phyloP scores from a whole-genome alignment of 257 asterid genomes.

The Apocynum venetum region DNA sequence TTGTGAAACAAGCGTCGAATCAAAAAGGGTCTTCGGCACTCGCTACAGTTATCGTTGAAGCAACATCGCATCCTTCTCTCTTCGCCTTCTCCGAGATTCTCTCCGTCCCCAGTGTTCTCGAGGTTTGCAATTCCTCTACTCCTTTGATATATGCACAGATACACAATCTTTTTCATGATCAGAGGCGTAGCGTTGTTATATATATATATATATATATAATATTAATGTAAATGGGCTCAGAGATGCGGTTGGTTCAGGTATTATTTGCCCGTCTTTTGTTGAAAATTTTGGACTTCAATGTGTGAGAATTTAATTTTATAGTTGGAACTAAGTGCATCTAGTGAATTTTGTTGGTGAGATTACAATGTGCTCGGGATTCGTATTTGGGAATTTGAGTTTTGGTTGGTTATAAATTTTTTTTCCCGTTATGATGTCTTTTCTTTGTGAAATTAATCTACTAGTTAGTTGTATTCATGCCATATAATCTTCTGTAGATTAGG shows the following conservation, averaged over 20 bases:
- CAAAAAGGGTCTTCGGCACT: slow-evolving; percentile 55
- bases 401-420: not conserved
- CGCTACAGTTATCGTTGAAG: slow-evolving; percentile 56
- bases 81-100: slow-evolving; percentile 97
- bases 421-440: not conserved
- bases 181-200: too few relatives aligned
- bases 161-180: not conserved
- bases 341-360: not conserved
- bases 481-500: not conserved
- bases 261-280: not conserved
- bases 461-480: not conserved
- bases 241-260: not conserved
- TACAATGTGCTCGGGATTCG: not conserved
- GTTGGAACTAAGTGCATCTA: not conserved
- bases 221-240: too few relatives aligned
- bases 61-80: slow-evolving; percentile 91
- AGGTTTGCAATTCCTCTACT: slow-evolving; percentile 37
- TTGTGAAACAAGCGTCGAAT: slow-evolving; percentile 66
- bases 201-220: too few relatives aligned
- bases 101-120: slow-evolving; percentile 51
- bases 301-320: not conserved
- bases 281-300: not conserved
- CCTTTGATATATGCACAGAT: not conserved
- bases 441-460: not conserved
- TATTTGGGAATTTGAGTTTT: not conserved